These are phyloP conservation scores for Echeveria elegans DNA, from an alignment of 164 flowering plant genomes.

Conservation along the genomic window DNA sequence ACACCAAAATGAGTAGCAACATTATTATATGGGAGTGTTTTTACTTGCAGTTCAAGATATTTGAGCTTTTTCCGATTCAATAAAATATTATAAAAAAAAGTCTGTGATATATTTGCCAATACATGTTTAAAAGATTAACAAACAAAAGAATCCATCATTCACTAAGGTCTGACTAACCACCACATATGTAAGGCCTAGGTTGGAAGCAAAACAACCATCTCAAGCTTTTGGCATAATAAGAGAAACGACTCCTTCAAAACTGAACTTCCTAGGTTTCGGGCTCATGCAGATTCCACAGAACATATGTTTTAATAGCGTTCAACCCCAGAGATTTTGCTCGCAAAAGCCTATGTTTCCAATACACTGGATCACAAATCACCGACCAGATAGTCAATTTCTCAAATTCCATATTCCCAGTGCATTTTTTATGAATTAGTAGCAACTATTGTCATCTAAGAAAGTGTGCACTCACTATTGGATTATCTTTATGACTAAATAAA, in stretches of 20 bases:
- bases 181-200: constrained; percentile 94
- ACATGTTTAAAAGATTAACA: background rate
- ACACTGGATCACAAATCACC: constrained; percentile 45
- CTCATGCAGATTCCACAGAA: constrained; percentile 98
- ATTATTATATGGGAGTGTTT: background rate
- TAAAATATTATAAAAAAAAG: background rate
- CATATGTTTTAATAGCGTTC: constrained; percentile 90
- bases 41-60: background rate
- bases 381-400: background rate
- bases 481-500: too few relatives aligned
- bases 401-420: background rate
- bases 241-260: constrained; percentile 83
- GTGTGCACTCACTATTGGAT: too few relatives aligned
- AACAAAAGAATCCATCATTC: background rate
- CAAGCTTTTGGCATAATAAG: constrained; percentile 65
- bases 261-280: constrained; percentile 54
- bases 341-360: constrained; percentile 92
- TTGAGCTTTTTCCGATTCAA: background rate
- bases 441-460: background rate
- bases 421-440: too few relatives aligned
- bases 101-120: background rate
- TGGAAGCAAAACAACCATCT: constrained; percentile 90
- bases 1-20: too few relatives aligned
- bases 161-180: constrained; percentile 37
- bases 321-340: constrained; percentile 94